These are phyloP conservation scores for Pharnaceum exiguum DNA, from an alignment of 148 eudicot genomes.

Conservation along the genomic window DNA sequence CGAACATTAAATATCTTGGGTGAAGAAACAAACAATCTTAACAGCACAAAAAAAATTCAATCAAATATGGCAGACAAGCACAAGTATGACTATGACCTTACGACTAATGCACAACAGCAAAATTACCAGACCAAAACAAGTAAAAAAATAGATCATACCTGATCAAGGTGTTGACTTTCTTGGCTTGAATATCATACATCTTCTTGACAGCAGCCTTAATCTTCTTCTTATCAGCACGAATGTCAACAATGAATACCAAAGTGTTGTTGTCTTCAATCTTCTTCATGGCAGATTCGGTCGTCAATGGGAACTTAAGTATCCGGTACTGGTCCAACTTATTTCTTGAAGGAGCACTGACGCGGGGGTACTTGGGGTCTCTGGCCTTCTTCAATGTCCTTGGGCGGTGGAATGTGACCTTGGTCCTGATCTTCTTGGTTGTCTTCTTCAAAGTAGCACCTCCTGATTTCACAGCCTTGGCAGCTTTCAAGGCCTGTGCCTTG, in stretches of 20 bases:
- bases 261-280: slow-evolving; percentile 85
- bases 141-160: too few relatives aligned
- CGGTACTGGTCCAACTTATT: slow-evolving; percentile 82
- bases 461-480: slow-evolving; percentile 82
- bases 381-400: slow-evolving; percentile 73
- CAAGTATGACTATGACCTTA: too few relatives aligned
- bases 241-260: slow-evolving; percentile 70
- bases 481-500: slow-evolving; percentile 71
- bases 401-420: slow-evolving; percentile 74
- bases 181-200: slow-evolving; percentile 87
- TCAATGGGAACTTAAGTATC: slow-evolving; percentile 69
- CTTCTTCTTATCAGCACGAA: slow-evolving; percentile 82
- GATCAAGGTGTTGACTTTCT: slow-evolving; percentile 79
- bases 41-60: too few relatives aligned
- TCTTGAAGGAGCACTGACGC: slow-evolving; percentile 75
- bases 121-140: too few relatives aligned
- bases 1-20: too few relatives aligned
- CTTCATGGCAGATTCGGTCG: slow-evolving; percentile 90
- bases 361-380: slow-evolving; percentile 76
- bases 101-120: too few relatives aligned
- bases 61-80: too few relatives aligned
- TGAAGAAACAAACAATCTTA: too few relatives aligned
- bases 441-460: slow-evolving; percentile 58
- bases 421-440: slow-evolving; percentile 66
- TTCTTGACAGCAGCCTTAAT: slow-evolving; percentile 82